Conservation (phyloP, 1,284 basidiomycete genomes). For the Cryptococcus sp. region DNA sequence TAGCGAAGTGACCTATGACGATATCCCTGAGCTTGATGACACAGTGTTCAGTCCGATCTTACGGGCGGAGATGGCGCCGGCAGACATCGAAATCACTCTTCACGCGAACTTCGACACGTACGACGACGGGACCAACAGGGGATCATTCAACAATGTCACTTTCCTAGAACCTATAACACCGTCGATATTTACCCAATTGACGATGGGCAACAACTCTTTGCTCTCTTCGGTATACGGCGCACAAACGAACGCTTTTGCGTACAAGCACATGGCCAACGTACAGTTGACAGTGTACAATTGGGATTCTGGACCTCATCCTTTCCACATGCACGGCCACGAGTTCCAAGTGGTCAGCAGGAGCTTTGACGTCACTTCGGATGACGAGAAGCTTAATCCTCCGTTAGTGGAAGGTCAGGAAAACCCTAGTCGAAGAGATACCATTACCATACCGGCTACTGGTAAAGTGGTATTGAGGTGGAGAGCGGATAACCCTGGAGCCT, state of each 20-base stretch:
- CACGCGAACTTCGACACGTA: conserved; percentile 52
- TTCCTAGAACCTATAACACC: conserved; percentile 62
- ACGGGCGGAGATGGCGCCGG: conserved; percentile 40
- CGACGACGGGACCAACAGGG: conserved; percentile 53
- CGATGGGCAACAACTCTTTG: conserved; percentile 72
- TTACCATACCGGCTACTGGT: conserved; percentile 55
- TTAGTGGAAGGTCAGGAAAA: conserved; percentile 72
- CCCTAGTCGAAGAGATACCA: conserved; percentile 78
- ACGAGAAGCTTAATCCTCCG: conserved; percentile 77
- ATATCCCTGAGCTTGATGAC: conserved; percentile 51
- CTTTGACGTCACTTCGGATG: conserved; percentile 71
- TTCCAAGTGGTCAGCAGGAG: conserved; percentile 75
- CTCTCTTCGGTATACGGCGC: conserved; percentile 70
- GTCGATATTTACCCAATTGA: conserved; percentile 69
- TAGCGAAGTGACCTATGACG: conserved; percentile 22
- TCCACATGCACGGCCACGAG: conserved; percentile 63
- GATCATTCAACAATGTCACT: conserved; percentile 54
- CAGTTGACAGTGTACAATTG: conserved; percentile 84
- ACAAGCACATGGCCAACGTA: conserved; percentile 73
- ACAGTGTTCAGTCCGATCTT: conserved; percentile 51
- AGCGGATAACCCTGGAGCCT: conserved; percentile 59
- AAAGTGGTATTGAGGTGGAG: conserved; percentile 54
- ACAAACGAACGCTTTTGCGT: conserved; percentile 66
- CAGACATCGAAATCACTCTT: conserved; percentile 49
- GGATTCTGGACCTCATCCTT: conserved; percentile 55